These are phyloP conservation scores for Backusella luteola DNA, from an alignment of 192 early-diverging fungal genomes.

Conservation along the genomic window DNA sequence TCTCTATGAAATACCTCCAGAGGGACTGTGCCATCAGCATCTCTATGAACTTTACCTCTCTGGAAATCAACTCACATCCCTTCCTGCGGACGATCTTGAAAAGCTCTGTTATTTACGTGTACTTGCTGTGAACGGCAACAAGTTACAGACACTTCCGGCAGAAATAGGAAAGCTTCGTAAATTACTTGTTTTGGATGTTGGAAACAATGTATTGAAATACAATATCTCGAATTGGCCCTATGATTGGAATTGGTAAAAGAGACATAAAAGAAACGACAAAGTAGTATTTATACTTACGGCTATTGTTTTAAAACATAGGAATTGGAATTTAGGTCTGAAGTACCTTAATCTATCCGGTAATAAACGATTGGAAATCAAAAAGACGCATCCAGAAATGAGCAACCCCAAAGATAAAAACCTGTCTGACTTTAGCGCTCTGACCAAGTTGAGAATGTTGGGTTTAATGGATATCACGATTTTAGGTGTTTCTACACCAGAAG, in stretches of 20 bases:
- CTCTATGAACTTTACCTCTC: slow-evolving; percentile 78
- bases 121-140: slow-evolving; percentile 87
- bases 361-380: slow-evolving; percentile 85
- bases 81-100: slow-evolving; percentile 86
- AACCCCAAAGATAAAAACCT: slow-evolving; percentile 48
- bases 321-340: slow-evolving; percentile 88
- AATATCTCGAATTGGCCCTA: slow-evolving; percentile 95
- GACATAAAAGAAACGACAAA: background rate
- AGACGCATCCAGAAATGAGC: slow-evolving; percentile 9
- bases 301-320: slow-evolving; percentile 44
- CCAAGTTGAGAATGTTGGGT: slow-evolving; percentile 74
- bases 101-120: slow-evolving; percentile 68
- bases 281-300: background rate
- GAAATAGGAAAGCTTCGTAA: slow-evolving; percentile 84
- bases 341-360: slow-evolving; percentile 92
- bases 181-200: slow-evolving; percentile 77
- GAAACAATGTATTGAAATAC: slow-evolving; percentile 87
- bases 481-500: slow-evolving; percentile 71
- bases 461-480: slow-evolving; percentile 88
- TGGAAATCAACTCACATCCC: slow-evolving; percentile 77
- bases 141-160: slow-evolving; percentile 84
- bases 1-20: slow-evolving; percentile 78
- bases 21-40: slow-evolving; percentile 68
- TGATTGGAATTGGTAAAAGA: slow-evolving; percentile 88
- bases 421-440: slow-evolving; percentile 76